Evolutionary conservation across 371 early-diverging fungal genomes (phyloP), one percentile per base, ranked within the genome.

Genomic region (Saksenaea oblongispora): DNA sequence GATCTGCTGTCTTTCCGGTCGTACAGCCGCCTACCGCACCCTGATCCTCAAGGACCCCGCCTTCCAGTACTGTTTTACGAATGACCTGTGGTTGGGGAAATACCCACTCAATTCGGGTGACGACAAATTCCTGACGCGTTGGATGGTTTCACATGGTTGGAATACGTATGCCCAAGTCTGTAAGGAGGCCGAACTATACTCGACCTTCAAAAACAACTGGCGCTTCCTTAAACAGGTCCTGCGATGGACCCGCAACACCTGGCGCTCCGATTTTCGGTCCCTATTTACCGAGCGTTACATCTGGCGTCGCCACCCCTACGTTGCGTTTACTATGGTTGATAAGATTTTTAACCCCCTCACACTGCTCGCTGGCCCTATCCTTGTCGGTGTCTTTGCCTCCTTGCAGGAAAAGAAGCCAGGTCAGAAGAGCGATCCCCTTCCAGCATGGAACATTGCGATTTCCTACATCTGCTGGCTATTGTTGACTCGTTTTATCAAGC

Each of bases 121-220:
- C 64, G 90, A 89, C 72, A 89, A 89, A 71, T 89, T 88, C 64
- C 69, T 89, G 67, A 89, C 90, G 0, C 80, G 90, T 8, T 89
- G 90, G 90, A 80, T 87, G 82, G 83, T 83, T 24, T 83, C 81
- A 18, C 87, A 89, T 62, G 79, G 83, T 7, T 89, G 90, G 90
- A 84, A 82, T 34, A 88, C 90, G 7, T 86, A 81, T 69, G 79
- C 88, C 14, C 90, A 89, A 63, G 77, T 85, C 36, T 87, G 88
- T 59, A 77, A 82, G 14, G 84, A 89, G 64, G 90, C 87, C 55
- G 90, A 89, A 51, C 73, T 89, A 24, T 67, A 64, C 31, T 89
- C 90, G 8, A 89, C 90, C 0, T 89, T 89, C 76, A 89, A 89
- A 73, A 83, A 89, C 73, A 88, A 89, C 65, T 89, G 89, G 88